Evolutionary conservation across 257 asterid species (phyloP).

Genomic region (Solanum medicagineum): DNA sequence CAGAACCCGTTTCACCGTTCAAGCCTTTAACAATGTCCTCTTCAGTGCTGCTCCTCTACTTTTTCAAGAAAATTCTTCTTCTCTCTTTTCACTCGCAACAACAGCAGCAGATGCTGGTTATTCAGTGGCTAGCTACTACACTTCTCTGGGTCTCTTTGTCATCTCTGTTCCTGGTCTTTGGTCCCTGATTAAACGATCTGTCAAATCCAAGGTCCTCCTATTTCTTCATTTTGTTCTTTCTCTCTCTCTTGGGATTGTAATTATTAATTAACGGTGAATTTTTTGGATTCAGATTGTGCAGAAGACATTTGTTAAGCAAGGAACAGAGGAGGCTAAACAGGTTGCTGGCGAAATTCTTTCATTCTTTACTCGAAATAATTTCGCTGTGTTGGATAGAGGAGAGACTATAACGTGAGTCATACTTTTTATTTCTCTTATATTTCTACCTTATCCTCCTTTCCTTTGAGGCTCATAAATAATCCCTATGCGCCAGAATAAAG

Average conservation of each 20-base stretch:
- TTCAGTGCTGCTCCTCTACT: conserved; percentile 11
- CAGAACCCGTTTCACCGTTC: neutral
- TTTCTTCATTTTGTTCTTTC: neutral
- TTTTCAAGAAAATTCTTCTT: conserved; percentile 26
- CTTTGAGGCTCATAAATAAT: neutral
- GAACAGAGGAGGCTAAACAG: conserved; percentile 64
- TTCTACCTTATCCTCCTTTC: neutral
- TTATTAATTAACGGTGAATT: neutral
- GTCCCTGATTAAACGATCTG: conserved; percentile 98
- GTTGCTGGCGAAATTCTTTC: conserved; percentile 89
- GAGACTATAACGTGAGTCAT: conserved; percentile 77
- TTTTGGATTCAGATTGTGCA: conserved; percentile 52
- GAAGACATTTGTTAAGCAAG: conserved; percentile 64
- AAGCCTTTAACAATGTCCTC: neutral
- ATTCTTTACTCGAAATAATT: conserved; percentile 79
- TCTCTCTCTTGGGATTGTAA: neutral
- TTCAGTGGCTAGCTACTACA: conserved; percentile 90
- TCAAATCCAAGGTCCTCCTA: conserved; percentile 69
- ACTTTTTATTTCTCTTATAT: neutral
- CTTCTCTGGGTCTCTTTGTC: conserved; percentile 85
- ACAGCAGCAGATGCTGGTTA: conserved; percentile 41
- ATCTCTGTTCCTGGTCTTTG: conserved; percentile 97
- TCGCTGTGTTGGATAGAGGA: conserved; percentile 63
- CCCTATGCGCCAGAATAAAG: neutral
- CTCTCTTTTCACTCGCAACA: conserved; percentile 56